Base-by-base conservation (phyloP, 2,329 filamentous ascomycete genomes). In the Metarhizium album region DNA sequence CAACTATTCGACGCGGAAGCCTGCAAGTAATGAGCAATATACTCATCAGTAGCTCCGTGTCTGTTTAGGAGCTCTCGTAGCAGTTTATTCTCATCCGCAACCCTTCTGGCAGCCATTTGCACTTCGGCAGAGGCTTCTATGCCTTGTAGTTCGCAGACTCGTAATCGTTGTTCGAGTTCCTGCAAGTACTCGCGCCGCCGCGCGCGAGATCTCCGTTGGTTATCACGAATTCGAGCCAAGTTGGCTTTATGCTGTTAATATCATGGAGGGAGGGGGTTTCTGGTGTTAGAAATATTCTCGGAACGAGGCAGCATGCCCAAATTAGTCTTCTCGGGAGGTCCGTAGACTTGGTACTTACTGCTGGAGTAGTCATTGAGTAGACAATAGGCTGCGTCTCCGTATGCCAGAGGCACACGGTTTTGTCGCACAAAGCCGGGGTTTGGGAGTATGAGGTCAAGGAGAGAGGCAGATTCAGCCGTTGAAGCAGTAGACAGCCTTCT, bases 181-280 rank as follows among this genome's bases (percentile, higher is more conserved):
- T 81, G 73, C 38, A 88, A 69, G 61, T 90, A 88, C 60, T 87
- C 84, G 69, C 85, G 87, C 55, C 82, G 76, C 35, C 85, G 77
- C 45, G 84, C 84, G 49, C 86, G 80, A n/a, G 83, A 87, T 54
- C 85, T 80, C 51, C 86, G 76, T 63, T 90, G 86, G 60, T 90
- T 90, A 59, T 90, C 83, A 56, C 86, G 78, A 57, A 89, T 83
- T 52, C 85, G 82, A 54, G 67, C 67, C 58, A 70, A 60, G 52
- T 70, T 70, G 54, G 66, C 66, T 54, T 65, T 67, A 56, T 68
- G 66, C 67, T 69, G 56, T 50, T 20, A 35, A 50, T 27, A 35
- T 33, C 35, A n/a, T 9, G 27, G 27, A 47, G 38, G 8, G 23
- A 47, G 42, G 23, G 6, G 6, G 11, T n/a, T n/a, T n/a, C n/a